phyloP scores from a whole-genome alignment of 176 grass and related monocot genomes.

The Bromus sterilis region DNA sequence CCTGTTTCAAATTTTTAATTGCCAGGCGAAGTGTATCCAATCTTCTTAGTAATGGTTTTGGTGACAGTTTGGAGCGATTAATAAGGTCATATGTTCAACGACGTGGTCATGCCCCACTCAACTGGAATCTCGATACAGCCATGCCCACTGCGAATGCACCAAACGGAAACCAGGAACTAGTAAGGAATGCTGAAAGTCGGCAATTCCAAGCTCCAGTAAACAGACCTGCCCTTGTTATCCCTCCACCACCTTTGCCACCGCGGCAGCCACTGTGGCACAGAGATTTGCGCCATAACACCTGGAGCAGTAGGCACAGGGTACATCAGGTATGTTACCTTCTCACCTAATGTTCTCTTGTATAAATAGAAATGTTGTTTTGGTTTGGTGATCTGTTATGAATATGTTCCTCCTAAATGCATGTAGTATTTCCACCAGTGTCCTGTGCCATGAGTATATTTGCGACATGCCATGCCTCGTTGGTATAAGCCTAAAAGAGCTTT shows the following conservation, averaged over 20 bases:
- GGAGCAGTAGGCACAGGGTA: constrained; percentile 51
- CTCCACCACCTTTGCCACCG: constrained; percentile 75
- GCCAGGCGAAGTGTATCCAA: constrained; percentile 95
- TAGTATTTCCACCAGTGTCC: not conserved
- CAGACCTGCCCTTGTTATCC: constrained; percentile 53
- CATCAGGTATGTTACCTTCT: constrained; percentile 28
- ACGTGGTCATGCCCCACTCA: constrained; percentile 52
- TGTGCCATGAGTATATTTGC: not conserved
- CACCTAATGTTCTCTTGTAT: not conserved
- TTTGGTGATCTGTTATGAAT: not conserved
- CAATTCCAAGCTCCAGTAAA: constrained; percentile 36
- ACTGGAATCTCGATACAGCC: constrained; percentile 57
- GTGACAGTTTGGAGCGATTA: constrained; percentile 89
- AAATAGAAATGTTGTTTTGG: not conserved
- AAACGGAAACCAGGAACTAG: constrained; percentile 51
- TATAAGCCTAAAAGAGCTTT: not conserved
- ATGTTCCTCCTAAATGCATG: not conserved
- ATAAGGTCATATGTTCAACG: constrained; percentile 89
- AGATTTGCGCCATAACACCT: constrained; percentile 60
- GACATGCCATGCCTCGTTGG: not conserved
- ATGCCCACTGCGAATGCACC: constrained; percentile 33
- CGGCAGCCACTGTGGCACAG: constrained; percentile 72
- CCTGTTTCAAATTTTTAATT: constrained; percentile 10
- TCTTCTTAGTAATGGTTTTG: constrained; percentile 93
- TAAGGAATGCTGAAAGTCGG: constrained; percentile 56